Evolutionary conservation across 2,329 filamentous ascomycete species (phyloP), one percentile per base, ranked within the genome.

Genomic region (Penicillium sp.): DNA sequence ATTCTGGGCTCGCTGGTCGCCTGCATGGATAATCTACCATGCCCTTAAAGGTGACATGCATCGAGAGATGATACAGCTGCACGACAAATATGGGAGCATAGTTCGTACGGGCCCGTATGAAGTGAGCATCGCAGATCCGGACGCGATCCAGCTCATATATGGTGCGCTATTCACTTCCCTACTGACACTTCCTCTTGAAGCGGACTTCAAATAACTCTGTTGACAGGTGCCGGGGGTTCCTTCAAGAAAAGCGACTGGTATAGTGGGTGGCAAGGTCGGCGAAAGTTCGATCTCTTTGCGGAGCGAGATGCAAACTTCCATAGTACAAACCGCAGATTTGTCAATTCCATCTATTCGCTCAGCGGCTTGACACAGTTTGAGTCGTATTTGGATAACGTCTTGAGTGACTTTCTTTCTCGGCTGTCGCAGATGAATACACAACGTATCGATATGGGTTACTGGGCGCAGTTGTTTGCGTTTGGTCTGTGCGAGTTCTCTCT

Each of bases 231-330:
- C 5, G 74, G 74, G 1, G 69, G 71, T 23, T 71, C 70, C 5
- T 79, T 75, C 49, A 59, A 67, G 3, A 79, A 79, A 58, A 69
- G 66, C 1, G 59, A 66, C 3, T 78, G 71, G 68, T 79, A 79
- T 58, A 60, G 56, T 18, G 69, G 70, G 30, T 74, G 64, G 67
- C 73, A 75, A 62, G 73, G 68, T 16, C 66, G 68, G 38, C 66
- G 71, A 7, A 70, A 70, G 52, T 70, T 73, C 45, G 70, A 74
- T 51, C 65, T 77, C 3, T 77, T 77, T 59, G 65, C 68, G 11
- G 73, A 74, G 48, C 61, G 67, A 7, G 62, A 73, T 46, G 71
- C 73, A 55, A 59, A 59, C 28, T 60, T 73, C 16, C 76, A 78
- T 62, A 63, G 63, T 14, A 63, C 63, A 24, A 65, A 72, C 58